Evolutionary conservation across 257 asterid genomes (phyloP).

Genomic region (Dorcoceras hygrometricum): DNA sequence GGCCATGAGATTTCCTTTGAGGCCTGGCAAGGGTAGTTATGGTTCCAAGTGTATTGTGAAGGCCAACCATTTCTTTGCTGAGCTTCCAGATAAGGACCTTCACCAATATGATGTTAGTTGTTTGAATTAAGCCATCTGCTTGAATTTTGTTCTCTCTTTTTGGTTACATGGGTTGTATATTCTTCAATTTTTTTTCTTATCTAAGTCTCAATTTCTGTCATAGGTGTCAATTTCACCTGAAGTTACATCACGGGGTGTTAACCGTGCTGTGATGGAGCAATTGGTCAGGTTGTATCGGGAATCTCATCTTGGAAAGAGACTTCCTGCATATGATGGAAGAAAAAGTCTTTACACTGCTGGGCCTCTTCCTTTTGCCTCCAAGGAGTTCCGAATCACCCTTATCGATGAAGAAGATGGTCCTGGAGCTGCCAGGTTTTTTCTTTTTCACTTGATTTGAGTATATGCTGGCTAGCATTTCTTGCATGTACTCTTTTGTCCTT

Average conservation of each 20-base stretch:
- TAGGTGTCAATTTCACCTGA: slow-evolving; percentile 54
- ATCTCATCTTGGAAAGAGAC: slow-evolving; percentile 42
- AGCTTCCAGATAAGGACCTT: slow-evolving; percentile 44
- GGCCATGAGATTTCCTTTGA: slow-evolving; percentile 71
- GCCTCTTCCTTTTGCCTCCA: slow-evolving; percentile 41
- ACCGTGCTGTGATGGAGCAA: slow-evolving; percentile 46
- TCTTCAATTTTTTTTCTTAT: background rate
- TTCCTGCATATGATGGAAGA: slow-evolving; percentile 60
- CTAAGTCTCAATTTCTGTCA: background rate
- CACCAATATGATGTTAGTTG: slow-evolving; percentile 49
- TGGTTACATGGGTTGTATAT: background rate
- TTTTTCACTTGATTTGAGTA: background rate
- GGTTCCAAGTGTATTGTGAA: slow-evolving; percentile 78
- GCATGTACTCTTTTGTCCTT: background rate
- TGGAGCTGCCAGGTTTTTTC: slow-evolving; percentile 34
- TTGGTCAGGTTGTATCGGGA: slow-evolving; percentile 47
- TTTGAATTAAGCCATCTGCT: background rate
- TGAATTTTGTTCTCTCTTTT: background rate
- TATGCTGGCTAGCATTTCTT: background rate
- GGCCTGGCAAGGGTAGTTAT: slow-evolving; percentile 81
- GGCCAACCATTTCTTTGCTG: slow-evolving; percentile 60
- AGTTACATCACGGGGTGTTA: slow-evolving; percentile 38
- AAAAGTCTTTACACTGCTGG: slow-evolving; percentile 53
- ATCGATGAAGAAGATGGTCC: slow-evolving; percentile 39
- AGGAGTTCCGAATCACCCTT: slow-evolving; percentile 38